Evolutionary conservation across 225 moss, liverwort and hornwort genomes (phyloP), one percentile per base, ranked within the genome.

Genomic region (Sphagnum tenellum): DNA sequence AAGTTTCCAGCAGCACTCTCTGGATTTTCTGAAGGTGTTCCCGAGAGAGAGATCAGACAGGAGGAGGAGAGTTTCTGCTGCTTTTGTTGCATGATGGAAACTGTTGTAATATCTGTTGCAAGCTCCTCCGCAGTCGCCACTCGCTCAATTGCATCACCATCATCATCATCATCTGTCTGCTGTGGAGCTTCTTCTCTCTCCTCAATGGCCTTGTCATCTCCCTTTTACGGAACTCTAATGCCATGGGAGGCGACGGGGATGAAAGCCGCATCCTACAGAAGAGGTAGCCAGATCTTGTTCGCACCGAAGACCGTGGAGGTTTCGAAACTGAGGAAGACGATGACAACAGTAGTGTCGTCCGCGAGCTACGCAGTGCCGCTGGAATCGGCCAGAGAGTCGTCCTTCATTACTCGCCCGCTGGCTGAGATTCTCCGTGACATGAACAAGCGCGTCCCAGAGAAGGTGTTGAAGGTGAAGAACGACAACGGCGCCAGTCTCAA

Each of bases 371-470:
- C 88, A 3, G 95, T 95, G 49, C 91, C 95, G 2, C 66, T 95
- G 13, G 91, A 95, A 59, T 80, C 81, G 46, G 82, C 86, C 8
- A 71, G 69, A 46, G 71, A 86, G 57, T 76, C 78, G 8, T 95
- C 95, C 4, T 76, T 89, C 75, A 85, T 84, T 49, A 89, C 88
- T n/a, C 66, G 95, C 61, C 89, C 95, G 12, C 79, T 95, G 29
- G 91, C 91, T 44, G 95, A 95, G 72, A 95, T 95, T 60, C 69
- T 95, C 9, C 87, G 95, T 5, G 95, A 95, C 69, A 92, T 95
- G 95, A 91, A 95, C 76, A 95, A 95, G 79, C 86, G 95, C 67
- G 95, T 95, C 65, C 95, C 95, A 11, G 95, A 95, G 69, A 89
- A 89, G 75, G 91, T 95, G 47, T 58, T 95, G 10, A 95, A 88